Percentiles rank a stretch among this genome's conserved stretches.
phyloP scores from a whole-genome alignment of 345 rosid species.

The Eucalyptus shirleyi region DNA sequence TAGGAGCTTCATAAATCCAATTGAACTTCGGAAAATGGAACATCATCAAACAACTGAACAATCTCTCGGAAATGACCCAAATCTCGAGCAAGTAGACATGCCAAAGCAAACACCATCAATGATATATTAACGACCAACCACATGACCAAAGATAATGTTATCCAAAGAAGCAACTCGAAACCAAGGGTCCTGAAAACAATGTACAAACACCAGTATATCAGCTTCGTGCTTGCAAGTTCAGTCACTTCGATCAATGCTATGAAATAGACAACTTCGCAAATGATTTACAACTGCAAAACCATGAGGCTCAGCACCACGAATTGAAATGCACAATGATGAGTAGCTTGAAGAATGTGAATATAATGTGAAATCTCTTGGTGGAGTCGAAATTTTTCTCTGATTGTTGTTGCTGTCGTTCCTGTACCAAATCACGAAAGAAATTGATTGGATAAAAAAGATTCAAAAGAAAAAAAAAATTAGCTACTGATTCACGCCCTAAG shows the following conservation, averaged over 20 bases:
- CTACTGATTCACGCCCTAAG: not conserved
- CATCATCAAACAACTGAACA: not conserved
- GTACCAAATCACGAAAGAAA: too few species aligned
- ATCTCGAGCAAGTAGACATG: not conserved
- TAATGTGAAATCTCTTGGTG: too few species aligned
- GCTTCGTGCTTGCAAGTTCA: accelerated
- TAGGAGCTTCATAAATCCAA: not conserved
- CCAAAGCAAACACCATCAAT: not conserved
- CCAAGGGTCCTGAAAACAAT: too few species aligned
- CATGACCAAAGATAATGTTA: too few species aligned
- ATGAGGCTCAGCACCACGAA: accelerated
- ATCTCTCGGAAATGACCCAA: accelerated
- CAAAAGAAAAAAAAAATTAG: not conserved
- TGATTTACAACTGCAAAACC: too few species aligned
- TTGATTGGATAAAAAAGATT: too few species aligned
- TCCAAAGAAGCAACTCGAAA: too few species aligned
- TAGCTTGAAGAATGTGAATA: too few species aligned
- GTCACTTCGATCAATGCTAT: too few species aligned
- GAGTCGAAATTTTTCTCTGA: accelerated
- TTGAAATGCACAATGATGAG: not conserved
- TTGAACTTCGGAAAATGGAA: accelerated
- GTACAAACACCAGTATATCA: too few species aligned
- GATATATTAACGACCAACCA: too few species aligned
- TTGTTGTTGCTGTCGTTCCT: accelerated
- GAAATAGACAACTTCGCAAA: too few species aligned